phyloP scores from a whole-genome alignment of 106 monocot species.

The Ottelia alismoides region DNA sequence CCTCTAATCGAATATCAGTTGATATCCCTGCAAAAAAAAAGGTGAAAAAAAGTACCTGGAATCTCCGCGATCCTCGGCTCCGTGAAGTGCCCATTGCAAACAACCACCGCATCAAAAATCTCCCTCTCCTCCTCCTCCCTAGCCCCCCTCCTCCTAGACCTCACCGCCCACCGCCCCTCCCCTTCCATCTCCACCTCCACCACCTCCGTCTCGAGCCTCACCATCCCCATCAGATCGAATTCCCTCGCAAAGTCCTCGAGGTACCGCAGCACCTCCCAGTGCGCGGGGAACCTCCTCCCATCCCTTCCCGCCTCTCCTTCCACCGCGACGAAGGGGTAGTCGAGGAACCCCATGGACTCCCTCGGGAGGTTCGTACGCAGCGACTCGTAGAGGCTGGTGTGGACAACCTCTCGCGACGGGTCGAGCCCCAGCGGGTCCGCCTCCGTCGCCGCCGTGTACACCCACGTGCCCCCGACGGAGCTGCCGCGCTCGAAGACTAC shows the following conservation, averaged over 20 bases:
- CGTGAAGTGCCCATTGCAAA: slow-evolving; percentile 83
- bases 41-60: slow-evolving; percentile 44
- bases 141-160: slow-evolving; percentile 6
- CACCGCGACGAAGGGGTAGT: slow-evolving; percentile 55
- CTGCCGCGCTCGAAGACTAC: slow-evolving; percentile 69
- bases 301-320: slow-evolving; percentile 12
- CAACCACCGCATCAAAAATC: slow-evolving; percentile 72
- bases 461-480: slow-evolving; percentile 72
- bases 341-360: slow-evolving; percentile 82
- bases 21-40: too few species aligned
- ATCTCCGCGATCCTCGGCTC: slow-evolving; percentile 69
- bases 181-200: slow-evolving; percentile 37
- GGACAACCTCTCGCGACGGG: slow-evolving; percentile 28
- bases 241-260: slow-evolving; percentile 69
- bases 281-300: slow-evolving; percentile 57
- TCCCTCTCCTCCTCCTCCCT: slow-evolving; percentile 16
- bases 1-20: too few species aligned
- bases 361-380: slow-evolving; percentile 87
- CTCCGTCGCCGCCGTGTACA: slow-evolving; percentile 49
- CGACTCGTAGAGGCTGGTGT: slow-evolving; percentile 74
- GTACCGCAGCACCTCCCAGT: slow-evolving; percentile 67
- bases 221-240: slow-evolving; percentile 27
- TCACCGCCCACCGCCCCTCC: slow-evolving; percentile 39
- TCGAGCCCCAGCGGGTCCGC: slow-evolving; percentile 51
- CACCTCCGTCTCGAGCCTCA: slow-evolving; percentile 69